These are phyloP conservation scores for Clonostachys rosea DNA, from an alignment of 2,329 filamentous ascomycete genomes.

Conservation along the genomic window DNA sequence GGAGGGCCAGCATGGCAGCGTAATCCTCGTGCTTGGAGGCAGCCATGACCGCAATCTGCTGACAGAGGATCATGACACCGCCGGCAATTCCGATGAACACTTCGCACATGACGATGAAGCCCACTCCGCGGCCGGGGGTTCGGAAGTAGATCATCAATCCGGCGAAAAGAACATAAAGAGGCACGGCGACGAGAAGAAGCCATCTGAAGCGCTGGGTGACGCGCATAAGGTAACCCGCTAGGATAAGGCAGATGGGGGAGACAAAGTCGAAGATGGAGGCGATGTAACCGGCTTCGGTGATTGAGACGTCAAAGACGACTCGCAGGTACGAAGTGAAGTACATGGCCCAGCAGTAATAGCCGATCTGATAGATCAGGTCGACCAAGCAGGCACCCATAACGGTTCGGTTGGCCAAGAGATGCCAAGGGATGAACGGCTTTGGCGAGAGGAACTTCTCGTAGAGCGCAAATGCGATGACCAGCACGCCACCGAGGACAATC, in stretches of 20 bases:
- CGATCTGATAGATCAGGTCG: conserved; percentile 32
- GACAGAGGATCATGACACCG: conserved; percentile 17
- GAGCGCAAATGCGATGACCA: conserved; percentile 43
- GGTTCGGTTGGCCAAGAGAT: conserved; percentile 40
- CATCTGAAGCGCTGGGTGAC: conserved; percentile 21
- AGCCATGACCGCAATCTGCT: conserved; percentile 18
- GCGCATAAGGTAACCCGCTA: conserved; percentile 2
- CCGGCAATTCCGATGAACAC: conserved; percentile 35
- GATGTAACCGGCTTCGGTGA: conserved; percentile 33
- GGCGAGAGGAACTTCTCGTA: conserved; percentile 51
- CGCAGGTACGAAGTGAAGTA: conserved; percentile 48
- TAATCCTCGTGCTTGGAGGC: conserved; percentile 14
- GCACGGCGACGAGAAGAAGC: conserved; percentile 36
- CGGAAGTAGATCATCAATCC: conserved; percentile 38
- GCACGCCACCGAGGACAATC: conserved; percentile 51
- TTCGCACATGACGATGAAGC: conserved; percentile 31
- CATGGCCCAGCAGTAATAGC: conserved; percentile 40
- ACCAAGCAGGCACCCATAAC: conserved; percentile 39
- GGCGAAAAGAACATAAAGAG: conserved; percentile 24
- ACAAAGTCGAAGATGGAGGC: conserved; percentile 3
- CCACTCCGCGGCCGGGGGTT: conserved; percentile 19
- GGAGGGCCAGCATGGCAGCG: conserved; percentile 11
- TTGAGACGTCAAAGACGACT: conserved; percentile 30
- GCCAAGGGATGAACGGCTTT: conserved; percentile 46
- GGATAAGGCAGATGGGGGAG: conserved; percentile 1